phyloP scores from a whole-genome alignment of 768 basidiomycete species.

The Leccinum aurantiacum region DNA sequence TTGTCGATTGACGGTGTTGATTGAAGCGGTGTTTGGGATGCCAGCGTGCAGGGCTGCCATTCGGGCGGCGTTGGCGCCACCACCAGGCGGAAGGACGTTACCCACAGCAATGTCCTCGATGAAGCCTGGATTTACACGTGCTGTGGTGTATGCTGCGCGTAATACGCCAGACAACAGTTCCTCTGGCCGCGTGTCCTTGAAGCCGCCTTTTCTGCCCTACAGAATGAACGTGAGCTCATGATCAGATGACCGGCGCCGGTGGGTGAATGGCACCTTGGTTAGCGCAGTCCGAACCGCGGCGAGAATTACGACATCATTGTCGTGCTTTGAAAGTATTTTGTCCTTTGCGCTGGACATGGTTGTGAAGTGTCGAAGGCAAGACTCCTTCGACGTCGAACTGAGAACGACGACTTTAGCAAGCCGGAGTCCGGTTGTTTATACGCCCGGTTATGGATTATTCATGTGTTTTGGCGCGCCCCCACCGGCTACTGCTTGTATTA shows the following conservation, averaged over 20 bases:
- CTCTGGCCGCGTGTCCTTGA: slow-evolving; percentile 88
- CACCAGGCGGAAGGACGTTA: slow-evolving; percentile 84
- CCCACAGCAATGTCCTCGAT: slow-evolving; percentile 86
- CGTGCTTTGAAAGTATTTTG: slow-evolving; percentile 65
- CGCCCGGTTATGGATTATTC: slow-evolving; percentile 13
- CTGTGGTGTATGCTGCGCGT: slow-evolving; percentile 66
- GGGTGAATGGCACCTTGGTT: slow-evolving; percentile 63
- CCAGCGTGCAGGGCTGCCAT: slow-evolving; percentile 88
- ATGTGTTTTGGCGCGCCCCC: slow-evolving; percentile 23
- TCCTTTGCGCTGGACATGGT: slow-evolving; percentile 46
- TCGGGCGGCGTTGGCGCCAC: slow-evolving; percentile 78
- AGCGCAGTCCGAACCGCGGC: slow-evolving; percentile 87
- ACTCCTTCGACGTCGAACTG: background rate
- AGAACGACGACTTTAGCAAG: background rate
- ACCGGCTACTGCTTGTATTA: background rate
- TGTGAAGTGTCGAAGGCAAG: slow-evolving; percentile 1
- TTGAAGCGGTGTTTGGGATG: slow-evolving; percentile 69
- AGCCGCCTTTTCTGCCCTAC: slow-evolving; percentile 82
- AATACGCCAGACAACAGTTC: slow-evolving; percentile 77
- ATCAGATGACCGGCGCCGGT: background rate
- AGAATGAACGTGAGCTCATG: slow-evolving; percentile 8
- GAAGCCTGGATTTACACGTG: slow-evolving; percentile 72
- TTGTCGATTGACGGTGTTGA: slow-evolving; percentile 88
- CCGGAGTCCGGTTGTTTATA: slow-evolving; percentile 14
- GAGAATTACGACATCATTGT: slow-evolving; percentile 90